Evolutionary conservation across 192 early-diverging fungal species (phyloP).

Genomic region (Polychytrium aggregatum): DNA sequence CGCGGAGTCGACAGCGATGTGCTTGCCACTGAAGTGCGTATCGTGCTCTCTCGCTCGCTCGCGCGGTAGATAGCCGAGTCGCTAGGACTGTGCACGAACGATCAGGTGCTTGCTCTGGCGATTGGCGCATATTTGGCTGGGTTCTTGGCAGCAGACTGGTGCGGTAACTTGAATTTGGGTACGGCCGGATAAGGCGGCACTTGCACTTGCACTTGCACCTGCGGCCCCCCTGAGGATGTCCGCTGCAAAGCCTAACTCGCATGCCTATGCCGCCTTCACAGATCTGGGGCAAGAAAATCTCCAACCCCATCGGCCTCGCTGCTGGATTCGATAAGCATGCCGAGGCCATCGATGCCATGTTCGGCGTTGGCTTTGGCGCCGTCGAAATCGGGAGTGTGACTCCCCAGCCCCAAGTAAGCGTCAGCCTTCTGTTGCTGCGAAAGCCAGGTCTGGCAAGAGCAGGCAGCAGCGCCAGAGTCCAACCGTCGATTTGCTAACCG

Average conservation of each 20-base stretch:
- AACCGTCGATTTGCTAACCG: no score
- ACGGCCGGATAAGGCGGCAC: no score
- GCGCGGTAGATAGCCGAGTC: not conserved
- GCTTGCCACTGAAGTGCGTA: constrained; percentile 37
- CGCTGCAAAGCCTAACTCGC: not conserved
- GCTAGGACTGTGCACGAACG: not conserved
- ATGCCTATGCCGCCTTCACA: constrained; percentile 4
- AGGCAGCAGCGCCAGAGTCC: no score
- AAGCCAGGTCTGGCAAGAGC: no score
- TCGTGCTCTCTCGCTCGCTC: not conserved
- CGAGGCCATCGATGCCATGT: constrained; percentile 72
- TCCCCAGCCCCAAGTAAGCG: constrained; percentile 60
- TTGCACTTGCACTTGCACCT: not conserved
- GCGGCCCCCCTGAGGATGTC: not conserved
- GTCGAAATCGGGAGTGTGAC: constrained; percentile 90
- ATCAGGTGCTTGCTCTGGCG: not conserved
- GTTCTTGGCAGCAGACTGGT: no score
- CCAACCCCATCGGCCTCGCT: constrained; percentile 76
- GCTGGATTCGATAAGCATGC: constrained; percentile 90
- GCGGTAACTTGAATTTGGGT: not conserved
- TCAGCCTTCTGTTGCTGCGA: no score
- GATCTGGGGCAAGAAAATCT: constrained; percentile 60
- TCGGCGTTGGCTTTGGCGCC: constrained; percentile 74
- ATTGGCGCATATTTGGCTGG: no score
- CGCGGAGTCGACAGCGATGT: constrained; percentile 34